These are phyloP conservation scores for Pisolithus albus DNA, from an alignment of 768 basidiomycete genomes.

Conservation along the genomic window DNA sequence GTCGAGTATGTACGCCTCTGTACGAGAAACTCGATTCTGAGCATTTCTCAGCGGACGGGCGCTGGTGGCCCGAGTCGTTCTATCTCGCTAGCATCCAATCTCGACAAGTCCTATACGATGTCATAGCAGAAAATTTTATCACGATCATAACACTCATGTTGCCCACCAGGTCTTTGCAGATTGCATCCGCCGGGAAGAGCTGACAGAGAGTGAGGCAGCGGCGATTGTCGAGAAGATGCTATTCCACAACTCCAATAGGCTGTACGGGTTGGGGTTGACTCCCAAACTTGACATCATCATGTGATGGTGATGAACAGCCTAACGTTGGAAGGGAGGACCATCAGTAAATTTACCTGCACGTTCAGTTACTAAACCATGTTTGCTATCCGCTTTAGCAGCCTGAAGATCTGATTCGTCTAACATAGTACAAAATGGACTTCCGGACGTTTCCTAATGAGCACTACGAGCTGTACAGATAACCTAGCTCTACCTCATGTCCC, in stretches of 20 bases:
- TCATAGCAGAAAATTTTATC: slow-evolving; percentile 18
- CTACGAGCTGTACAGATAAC: too few species aligned
- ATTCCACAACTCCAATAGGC: slow-evolving; percentile 58
- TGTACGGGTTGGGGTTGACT: slow-evolving; percentile 53
- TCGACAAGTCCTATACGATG: slow-evolving; percentile 53
- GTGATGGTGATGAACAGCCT: neutral
- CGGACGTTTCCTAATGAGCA: too few species aligned
- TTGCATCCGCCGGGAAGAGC: slow-evolving; percentile 39
- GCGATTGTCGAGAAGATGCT: slow-evolving; percentile 48
- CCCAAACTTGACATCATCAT: slow-evolving; percentile 17
- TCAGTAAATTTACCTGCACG: too few species aligned
- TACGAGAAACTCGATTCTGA: neutral
- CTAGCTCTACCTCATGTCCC: too few species aligned
- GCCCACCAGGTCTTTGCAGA: slow-evolving; percentile 50
- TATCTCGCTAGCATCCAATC: slow-evolving; percentile 64
- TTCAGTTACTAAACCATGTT: too few species aligned
- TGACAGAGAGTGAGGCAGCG: slow-evolving; percentile 51
- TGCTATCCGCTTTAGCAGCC: too few species aligned
- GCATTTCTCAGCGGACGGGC: slow-evolving; percentile 15
- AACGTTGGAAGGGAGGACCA: too few species aligned
- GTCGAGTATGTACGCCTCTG: slow-evolving; percentile 48
- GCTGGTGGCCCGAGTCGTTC: slow-evolving; percentile 68
- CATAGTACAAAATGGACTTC: too few species aligned
- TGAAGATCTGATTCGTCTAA: too few species aligned
- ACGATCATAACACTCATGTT: neutral